Evolutionary conservation across 257 asterid species (phyloP).

Genomic region (Gynochthodes officinalis): DNA sequence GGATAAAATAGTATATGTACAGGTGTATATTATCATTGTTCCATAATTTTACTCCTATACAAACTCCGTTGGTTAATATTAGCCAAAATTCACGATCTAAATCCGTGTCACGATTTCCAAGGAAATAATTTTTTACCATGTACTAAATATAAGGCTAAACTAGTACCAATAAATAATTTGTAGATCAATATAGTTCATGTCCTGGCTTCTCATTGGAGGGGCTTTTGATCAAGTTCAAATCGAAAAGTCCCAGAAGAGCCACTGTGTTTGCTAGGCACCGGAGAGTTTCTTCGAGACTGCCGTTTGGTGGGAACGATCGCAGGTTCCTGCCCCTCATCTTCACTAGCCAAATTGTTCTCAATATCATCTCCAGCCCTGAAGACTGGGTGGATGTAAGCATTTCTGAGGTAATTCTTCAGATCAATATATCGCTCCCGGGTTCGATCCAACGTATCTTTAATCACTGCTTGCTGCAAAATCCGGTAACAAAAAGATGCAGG

Average conservation of each 20-base stretch:
- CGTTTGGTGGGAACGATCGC: slow-evolving; percentile 39
- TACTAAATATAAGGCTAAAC: background rate
- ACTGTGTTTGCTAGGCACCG: slow-evolving; percentile 20
- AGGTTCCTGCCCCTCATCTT: slow-evolving; percentile 35
- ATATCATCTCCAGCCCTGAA: slow-evolving; percentile 40
- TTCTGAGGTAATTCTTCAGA: slow-evolving; percentile 57
- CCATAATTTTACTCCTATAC: no score
- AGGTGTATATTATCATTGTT: no score
- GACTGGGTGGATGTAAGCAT: slow-evolving; percentile 65
- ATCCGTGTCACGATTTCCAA: background rate
- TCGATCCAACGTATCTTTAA: slow-evolving; percentile 73
- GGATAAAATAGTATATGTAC: no score
- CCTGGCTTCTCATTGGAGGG: background rate
- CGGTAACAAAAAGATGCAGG: background rate
- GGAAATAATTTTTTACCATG: no score
- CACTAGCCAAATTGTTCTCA: slow-evolving; percentile 36
- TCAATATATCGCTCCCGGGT: slow-evolving; percentile 59
- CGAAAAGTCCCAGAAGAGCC: slow-evolving; percentile 22
- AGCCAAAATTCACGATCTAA: background rate
- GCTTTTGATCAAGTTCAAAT: slow-evolving; percentile 16
- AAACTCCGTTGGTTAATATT: no score
- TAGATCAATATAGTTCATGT: background rate
- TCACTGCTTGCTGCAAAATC: slow-evolving; percentile 68
- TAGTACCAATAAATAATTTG: background rate
- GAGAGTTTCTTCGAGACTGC: slow-evolving; percentile 24